Conservation (phyloP, 345 rosid genomes). For the Gossypium thurberi region DNA sequence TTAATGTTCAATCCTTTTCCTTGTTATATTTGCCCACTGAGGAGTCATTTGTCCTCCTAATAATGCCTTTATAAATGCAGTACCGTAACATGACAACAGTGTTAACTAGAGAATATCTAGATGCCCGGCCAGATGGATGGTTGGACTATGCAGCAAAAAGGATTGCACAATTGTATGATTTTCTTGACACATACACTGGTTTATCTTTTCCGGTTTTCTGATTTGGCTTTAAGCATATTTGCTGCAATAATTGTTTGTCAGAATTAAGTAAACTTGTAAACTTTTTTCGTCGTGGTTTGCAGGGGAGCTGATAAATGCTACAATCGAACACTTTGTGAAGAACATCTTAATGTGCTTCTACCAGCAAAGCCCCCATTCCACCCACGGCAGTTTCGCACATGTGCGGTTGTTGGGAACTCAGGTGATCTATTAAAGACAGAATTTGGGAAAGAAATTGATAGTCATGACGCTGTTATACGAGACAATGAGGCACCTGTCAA, state of each 20-base stretch:
- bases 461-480: slow-evolving; percentile 87
- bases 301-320: slow-evolving; percentile 88
- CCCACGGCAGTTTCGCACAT: slow-evolving; percentile 70
- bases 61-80: slow-evolving; percentile 44
- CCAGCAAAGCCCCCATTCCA: slow-evolving; percentile 85
- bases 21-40: slow-evolving; percentile 2
- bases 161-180: slow-evolving; percentile 79
- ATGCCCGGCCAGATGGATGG: slow-evolving; percentile 92
- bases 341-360: slow-evolving; percentile 69
- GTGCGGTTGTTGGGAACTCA: slow-evolving; percentile 96
- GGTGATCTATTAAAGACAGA: slow-evolving; percentile 85
- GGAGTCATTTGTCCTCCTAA: slow-evolving; percentile 16
- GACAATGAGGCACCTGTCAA: slow-evolving; percentile 97
- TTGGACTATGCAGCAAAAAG: slow-evolving; percentile 87
- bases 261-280: not conserved
- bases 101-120: slow-evolving; percentile 89
- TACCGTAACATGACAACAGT: slow-evolving; percentile 96
- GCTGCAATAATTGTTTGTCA: not conserved
- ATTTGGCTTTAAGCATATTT: not conserved
- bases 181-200: not conserved
- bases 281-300: slow-evolving; percentile 15
- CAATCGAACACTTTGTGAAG: slow-evolving; percentile 81
- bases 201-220: not conserved
- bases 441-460: slow-evolving; percentile 86
- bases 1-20: slow-evolving; percentile 21